Evolutionary conservation across 768 basidiomycete genomes (phyloP).

Genomic region (Pleurotus tuber-regium): DNA sequence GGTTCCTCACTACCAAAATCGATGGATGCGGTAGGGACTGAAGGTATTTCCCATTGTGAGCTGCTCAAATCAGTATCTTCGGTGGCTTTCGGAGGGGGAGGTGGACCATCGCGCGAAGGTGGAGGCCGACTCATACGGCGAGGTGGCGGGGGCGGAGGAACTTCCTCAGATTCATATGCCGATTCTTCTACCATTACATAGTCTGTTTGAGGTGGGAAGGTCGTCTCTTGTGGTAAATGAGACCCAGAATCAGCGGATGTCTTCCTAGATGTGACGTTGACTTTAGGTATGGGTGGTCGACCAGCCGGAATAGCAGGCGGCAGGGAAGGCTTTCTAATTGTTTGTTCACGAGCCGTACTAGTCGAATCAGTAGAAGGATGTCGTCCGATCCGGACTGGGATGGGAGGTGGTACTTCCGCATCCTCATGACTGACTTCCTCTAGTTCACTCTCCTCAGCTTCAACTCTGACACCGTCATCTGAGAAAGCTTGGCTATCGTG

Average conservation of each 20-base stretch:
- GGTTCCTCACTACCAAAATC: constrained; percentile 45
- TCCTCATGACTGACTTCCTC: constrained; percentile 66
- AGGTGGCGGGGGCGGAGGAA: constrained; percentile 42
- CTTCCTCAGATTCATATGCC: constrained; percentile 32
- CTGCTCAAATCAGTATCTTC: constrained; percentile 36
- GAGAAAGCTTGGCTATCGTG: constrained; percentile 41
- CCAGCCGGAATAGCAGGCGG: constrained; percentile 19
- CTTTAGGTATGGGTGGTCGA: constrained; percentile 21
- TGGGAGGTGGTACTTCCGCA: constrained; percentile 50
- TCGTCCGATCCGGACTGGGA: constrained; percentile 45
- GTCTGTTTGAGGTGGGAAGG: constrained; percentile 36
- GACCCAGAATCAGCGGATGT: constrained; percentile 11
- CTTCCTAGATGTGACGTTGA: constrained; percentile 14
- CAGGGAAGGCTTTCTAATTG: constrained; percentile 37
- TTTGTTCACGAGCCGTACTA: constrained; percentile 22
- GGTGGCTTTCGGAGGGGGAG: constrained; percentile 21
- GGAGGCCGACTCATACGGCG: constrained; percentile 30
- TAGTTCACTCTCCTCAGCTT: constrained; percentile 70
- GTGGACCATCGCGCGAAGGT: constrained; percentile 26
- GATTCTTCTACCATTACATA: constrained; percentile 67
- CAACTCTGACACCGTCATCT: constrained; percentile 63
- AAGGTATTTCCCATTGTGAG: constrained; percentile 66
- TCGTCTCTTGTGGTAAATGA: not conserved
- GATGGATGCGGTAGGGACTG: constrained; percentile 51
- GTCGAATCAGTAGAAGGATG: constrained; percentile 21